These are phyloP conservation scores for Fusarium siculi DNA, from an alignment of 2,329 filamentous ascomycete genomes.

Conservation along the genomic window DNA sequence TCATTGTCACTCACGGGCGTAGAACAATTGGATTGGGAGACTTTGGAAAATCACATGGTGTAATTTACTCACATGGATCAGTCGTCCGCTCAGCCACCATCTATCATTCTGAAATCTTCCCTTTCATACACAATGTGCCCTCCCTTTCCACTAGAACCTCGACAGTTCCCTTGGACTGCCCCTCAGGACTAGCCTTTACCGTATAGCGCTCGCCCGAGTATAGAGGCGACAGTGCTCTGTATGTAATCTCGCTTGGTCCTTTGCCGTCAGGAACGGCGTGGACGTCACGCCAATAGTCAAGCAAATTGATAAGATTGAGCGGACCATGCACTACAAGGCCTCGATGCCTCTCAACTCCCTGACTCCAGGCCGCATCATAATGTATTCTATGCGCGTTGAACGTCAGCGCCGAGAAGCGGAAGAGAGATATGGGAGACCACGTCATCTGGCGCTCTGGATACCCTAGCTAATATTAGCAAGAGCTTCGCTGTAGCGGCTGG, in stretches of 20 bases:
- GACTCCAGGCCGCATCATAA: not conserved
- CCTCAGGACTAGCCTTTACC: not conserved
- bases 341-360: not conserved
- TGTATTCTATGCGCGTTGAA: not conserved
- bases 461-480: not conserved
- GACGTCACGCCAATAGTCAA: not conserved
- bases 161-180: not conserved
- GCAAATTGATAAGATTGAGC: not conserved
- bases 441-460: not conserved
- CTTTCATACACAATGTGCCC: not conserved
- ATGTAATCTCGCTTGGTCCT: not conserved
- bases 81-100: not conserved
- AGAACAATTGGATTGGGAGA: slow-evolving; percentile 25
- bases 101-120: not conserved
- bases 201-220: not conserved
- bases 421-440: not conserved
- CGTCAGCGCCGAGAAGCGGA: not conserved
- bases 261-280: not conserved
- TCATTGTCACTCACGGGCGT: slow-evolving; percentile 18
- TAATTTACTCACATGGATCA: not conserved
- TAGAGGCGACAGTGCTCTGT: not conserved
- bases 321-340: not conserved
- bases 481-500: not conserved
- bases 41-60: slow-evolving; percentile 1
- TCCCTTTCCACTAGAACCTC: not conserved